Evolutionary conservation across 495 filamentous ascomycete species (phyloP).

Genomic region (Trichocladium antarcticum): DNA sequence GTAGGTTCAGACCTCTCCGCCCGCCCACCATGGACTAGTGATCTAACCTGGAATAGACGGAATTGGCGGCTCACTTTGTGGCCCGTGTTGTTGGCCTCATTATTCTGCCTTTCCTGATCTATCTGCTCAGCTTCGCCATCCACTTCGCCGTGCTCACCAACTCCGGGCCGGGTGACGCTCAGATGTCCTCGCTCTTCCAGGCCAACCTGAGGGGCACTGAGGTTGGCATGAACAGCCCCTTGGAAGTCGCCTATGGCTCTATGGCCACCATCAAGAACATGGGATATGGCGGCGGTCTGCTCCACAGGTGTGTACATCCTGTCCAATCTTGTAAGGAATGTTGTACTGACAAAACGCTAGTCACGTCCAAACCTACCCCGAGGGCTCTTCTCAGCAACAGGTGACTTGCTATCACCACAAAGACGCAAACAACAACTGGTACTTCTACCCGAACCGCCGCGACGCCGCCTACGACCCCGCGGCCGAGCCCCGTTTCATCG

Average conservation of each 20-base stretch:
- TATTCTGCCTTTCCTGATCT: constrained; percentile 71
- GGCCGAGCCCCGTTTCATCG: constrained; percentile 57
- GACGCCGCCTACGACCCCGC: constrained; percentile 62
- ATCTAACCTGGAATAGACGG: constrained; percentile 34
- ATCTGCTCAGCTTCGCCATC: constrained; percentile 87
- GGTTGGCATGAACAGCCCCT: constrained; percentile 82
- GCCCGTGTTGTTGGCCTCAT: constrained; percentile 83
- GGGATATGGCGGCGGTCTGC: constrained; percentile 95
- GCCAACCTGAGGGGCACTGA: constrained; percentile 89
- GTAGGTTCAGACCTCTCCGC: constrained; percentile 30
- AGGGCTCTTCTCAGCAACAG: constrained; percentile 90
- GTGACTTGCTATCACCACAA: constrained; percentile 99
- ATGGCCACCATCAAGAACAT: constrained; percentile 95
- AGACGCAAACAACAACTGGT: constrained; percentile 99
- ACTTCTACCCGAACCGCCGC: constrained; percentile 83
- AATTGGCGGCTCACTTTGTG: constrained; percentile 63
- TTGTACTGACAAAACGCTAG: constrained; percentile 29
- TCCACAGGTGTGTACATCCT: constrained; percentile 42
- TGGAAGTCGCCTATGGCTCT: constrained; percentile 83
- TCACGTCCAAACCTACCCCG: constrained; percentile 89
- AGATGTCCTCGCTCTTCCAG: constrained; percentile 99
- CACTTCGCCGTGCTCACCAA: constrained; percentile 91
- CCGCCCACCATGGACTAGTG: not conserved
- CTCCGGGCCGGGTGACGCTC: constrained; percentile 90
- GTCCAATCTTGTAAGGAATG: not conserved